phyloP scores from a whole-genome alignment of 768 basidiomycete species.

The Mycena maculata region DNA sequence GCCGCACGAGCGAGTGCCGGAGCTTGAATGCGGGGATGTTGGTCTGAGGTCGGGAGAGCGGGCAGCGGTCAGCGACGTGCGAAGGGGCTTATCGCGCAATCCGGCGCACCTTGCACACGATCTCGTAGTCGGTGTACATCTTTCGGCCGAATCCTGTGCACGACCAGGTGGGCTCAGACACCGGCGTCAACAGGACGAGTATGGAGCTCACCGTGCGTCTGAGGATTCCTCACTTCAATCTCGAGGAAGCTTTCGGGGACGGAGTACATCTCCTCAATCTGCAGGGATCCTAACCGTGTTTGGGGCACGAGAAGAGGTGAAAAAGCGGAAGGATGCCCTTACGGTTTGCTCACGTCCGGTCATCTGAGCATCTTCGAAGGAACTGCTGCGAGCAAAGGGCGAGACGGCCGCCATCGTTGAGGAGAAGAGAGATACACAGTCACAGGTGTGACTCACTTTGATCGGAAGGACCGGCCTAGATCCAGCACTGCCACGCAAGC shows the following conservation, averaged over 20 bases:
- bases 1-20: slow-evolving; percentile 88
- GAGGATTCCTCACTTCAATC: slow-evolving; percentile 96
- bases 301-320: slow-evolving; percentile 36
- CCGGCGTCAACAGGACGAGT: neutral
- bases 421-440: too few relatives aligned
- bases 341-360: slow-evolving; percentile 70
- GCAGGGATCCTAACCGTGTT: slow-evolving; percentile 44
- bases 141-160: slow-evolving; percentile 90
- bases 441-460: too few relatives aligned
- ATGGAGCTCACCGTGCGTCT: slow-evolving; percentile 84
- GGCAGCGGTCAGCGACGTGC: neutral
- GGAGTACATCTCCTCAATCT: slow-evolving; percentile 99
- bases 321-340: slow-evolving; percentile 38
- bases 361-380: slow-evolving; percentile 65
- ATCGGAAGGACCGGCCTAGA: too few relatives aligned
- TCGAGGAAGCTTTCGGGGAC: slow-evolving; percentile 97
- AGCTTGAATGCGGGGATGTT: slow-evolving; percentile 99
- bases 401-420: slow-evolving; percentile 57
- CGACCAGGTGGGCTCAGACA: neutral
- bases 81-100: slow-evolving; percentile 13
- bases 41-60: slow-evolving; percentile 64
- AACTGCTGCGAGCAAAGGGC: slow-evolving; percentile 71
- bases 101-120: slow-evolving; percentile 88
- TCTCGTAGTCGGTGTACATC: slow-evolving; percentile 99
- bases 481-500: too few relatives aligned